Conservation (phyloP, 2,329 filamentous ascomycete species). For the Aspergillus eucalypticola region DNA sequence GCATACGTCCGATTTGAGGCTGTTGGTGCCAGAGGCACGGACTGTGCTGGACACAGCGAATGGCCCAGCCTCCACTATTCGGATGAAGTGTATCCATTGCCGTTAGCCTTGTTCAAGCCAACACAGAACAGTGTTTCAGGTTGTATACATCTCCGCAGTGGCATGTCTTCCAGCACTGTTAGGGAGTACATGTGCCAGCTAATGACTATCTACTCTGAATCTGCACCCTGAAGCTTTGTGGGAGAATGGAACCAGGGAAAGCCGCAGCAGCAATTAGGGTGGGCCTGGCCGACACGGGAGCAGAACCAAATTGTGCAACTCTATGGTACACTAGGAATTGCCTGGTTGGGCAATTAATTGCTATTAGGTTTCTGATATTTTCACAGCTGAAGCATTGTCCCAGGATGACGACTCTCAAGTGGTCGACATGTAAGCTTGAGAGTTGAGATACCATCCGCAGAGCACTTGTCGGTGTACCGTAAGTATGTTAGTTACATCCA, state of each 20-base stretch:
- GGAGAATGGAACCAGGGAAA: not conserved
- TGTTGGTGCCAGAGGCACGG: conserved; percentile 9
- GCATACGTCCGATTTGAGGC: conserved; percentile 7
- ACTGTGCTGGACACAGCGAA: conserved; percentile 1
- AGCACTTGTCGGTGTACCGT: not conserved
- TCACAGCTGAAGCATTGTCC: not conserved
- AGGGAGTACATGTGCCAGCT: too few relatives aligned
- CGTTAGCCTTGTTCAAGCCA: not conserved
- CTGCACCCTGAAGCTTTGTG: not conserved
- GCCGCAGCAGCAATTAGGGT: not conserved
- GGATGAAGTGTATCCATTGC: conserved; percentile 1
- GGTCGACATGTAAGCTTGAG: not conserved
- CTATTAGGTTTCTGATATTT: not conserved
- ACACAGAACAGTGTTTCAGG: not conserved
- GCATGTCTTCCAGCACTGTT: too few relatives aligned
- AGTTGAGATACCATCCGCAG: not conserved
- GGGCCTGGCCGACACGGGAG: conserved; percentile 5
- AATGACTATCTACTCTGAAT: not conserved
- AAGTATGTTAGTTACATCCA: not conserved
- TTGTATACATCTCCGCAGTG: not conserved
- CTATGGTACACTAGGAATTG: conserved; percentile 1
- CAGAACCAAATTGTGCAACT: not conserved
- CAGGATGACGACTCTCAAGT: not conserved
- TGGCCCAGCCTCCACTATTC: not conserved
- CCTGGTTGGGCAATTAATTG: not conserved